Evolutionary conservation across 345 rosid species (phyloP), one percentile per base, ranked within the genome.

Genomic region (Rhodamnia rubescens): DNA sequence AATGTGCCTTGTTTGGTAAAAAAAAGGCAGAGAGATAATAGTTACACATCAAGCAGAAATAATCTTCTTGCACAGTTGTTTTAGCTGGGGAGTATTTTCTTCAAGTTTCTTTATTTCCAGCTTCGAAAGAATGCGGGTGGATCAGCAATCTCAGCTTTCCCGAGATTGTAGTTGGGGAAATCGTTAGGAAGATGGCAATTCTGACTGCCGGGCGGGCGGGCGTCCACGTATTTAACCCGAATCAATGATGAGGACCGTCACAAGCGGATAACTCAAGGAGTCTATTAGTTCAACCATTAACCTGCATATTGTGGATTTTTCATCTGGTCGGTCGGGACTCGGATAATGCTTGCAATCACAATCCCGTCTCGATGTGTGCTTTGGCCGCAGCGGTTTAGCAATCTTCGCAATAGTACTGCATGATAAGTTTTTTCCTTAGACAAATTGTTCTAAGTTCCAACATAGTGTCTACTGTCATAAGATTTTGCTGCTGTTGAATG

Each of bases 301-400:
- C 93, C 93, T 24, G 86, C 91, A 53, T 92, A 92, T 74, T 75
- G 84, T 21, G 93, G 91, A 83, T 92, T 89, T 88, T 85, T 92
- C 82, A 86, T 90, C 85, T 92, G 91, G 92, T 88, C 90, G 4
- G 90, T 90, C 5, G 90, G 92, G 36, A 89, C 92, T 26, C 93
- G 89, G 86, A 86, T 90, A 83, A 92, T 92, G 93, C 83, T 92
- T 92, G 91, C 85, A 92, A 90, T 87, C 91, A 49, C 51, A 49
- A 49, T 49, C 51, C 92, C 7, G 1, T 89, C 47, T 92, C 93
- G 3, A 84, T 86, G 10, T 61, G 86, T 52, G 93, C 64, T 18
- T 90, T 92, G 61, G 85, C 91, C 47, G 83, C 57, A 54, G 90
- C 89, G 2, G 90, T 86, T 49, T 92, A 90, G 93, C 87, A n/a